Percentiles rank a stretch among this genome's conserved stretches.
Evolutionary conservation across 495 filamentous ascomycete genomes (phyloP).

Genomic region (Cryomyces minteri): DNA sequence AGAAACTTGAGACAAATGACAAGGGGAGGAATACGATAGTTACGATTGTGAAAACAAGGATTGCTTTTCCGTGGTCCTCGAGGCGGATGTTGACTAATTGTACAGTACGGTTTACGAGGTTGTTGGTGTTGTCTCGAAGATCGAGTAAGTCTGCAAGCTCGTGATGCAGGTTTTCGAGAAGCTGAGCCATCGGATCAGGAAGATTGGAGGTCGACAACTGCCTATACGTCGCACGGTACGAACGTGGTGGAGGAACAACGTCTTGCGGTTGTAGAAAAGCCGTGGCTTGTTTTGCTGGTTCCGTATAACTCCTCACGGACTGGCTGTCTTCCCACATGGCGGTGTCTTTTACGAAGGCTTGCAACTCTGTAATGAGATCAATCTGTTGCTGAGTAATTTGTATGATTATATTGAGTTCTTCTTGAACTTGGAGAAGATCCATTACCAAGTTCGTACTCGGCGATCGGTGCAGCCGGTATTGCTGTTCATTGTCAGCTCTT

Average conservation of each 20-base stretch:
- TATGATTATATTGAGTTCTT: constrained; percentile 22
- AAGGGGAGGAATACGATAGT: constrained; percentile 24
- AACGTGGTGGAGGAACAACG: not conserved
- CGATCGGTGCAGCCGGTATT: constrained; percentile 21
- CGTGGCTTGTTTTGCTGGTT: constrained; percentile 1
- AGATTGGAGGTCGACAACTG: constrained; percentile 4
- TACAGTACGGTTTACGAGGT: constrained; percentile 21
- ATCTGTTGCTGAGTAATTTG: constrained; percentile 23
- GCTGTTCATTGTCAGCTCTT: not conserved
- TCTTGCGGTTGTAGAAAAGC: not conserved
- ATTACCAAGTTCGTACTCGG: constrained; percentile 23
- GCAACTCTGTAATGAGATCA: constrained; percentile 14
- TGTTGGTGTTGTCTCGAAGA: constrained; percentile 21
- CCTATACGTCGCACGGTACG: not conserved
- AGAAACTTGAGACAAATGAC: constrained; percentile 21
- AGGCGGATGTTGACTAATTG: constrained; percentile 24
- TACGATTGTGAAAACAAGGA: constrained; percentile 24
- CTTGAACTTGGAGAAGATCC: constrained; percentile 22
- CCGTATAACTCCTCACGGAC: not conserved
- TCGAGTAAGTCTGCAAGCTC: constrained; percentile 20
- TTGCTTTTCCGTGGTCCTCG: constrained; percentile 24
- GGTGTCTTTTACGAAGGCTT: constrained; percentile 1
- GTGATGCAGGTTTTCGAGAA: constrained; percentile 19
- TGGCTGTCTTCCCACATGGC: too few relatives aligned
- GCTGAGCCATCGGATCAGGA: constrained; percentile 14